Evolutionary conservation across 192 early-diverging fungal species (phyloP), one percentile per base, ranked within the genome.

Genomic region (Spizellomyces punctatus): DNA sequence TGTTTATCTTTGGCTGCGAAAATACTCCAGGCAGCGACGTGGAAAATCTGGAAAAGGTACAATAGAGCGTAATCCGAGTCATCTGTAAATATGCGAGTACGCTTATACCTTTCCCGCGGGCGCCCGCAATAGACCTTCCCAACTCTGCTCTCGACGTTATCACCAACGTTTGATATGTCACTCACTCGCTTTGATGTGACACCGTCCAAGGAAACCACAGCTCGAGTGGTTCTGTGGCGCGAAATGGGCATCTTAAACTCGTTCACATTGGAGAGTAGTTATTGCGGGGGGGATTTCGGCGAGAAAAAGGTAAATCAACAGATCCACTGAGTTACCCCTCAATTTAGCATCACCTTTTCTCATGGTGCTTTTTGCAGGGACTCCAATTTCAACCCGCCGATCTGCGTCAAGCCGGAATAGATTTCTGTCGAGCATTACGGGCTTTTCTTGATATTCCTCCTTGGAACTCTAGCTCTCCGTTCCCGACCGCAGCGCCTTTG

Each of bases 1-100:
- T 81, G 0, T 86, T 86, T 71, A 45, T 86, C 8, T 86, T 86
- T 71, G 82, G 82, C 6, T 78, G 76, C 63, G 80, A 82, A 48
- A 84, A 79, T 75, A 63, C 69, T 21, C 47, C 74, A 5, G 78
- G 78, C 1, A 27, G 45, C 27, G 49, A 76, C 43, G 71, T 60
- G 46, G 78, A 78, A 66, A 70, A 73, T 2, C 67, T 83, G 58
- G 79, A 79, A 67, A 82, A 79, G 75, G 79, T 78, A 8, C 0
- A 36, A 36, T 0, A 36, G 27, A 36, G 27, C 3, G 27, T 36
- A 36, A 36, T 2, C 27, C 27, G 27, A 36, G 27, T 36, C 27
- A 36, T 3, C 27, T 36, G 27, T 2, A 36, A 36, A 36, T 36
- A 36, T 36, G 27, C 27, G 27, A 36, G 27, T 36, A 36, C 27